Evolutionary conservation across 352 stramenopile genomes (phyloP), one percentile per base, ranked within the genome.

Genomic region (Pythium scleroteichum): DNA sequence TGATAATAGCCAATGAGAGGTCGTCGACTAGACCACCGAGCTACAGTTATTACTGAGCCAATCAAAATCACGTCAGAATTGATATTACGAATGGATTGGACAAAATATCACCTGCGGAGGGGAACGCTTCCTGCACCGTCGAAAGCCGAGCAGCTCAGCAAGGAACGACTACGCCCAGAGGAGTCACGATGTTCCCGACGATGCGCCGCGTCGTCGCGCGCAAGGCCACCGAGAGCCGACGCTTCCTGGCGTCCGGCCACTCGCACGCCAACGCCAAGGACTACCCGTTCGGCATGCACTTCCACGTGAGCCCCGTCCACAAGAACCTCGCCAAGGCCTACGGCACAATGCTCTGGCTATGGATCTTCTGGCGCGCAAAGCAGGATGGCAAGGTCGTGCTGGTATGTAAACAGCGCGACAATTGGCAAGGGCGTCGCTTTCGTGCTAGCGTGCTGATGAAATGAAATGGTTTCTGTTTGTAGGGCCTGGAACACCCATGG

Each of bases 301-400:
- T 94, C 70, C 87, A 96, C 62, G 87, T 96, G 57, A 89, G 77
- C 68, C 77, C 82, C 19, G 76, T 92, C 61, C 84, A 96, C 82
- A 95, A 94, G 75, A 90, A 93, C 71, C 68, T 94, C 48, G 87
- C 69, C 48, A 69, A 90, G 54, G 84, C 82, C n/a, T 93, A 96
- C 68, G 86, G 85, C 73, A 93, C 82, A 32, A 88, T 96, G 78
- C 80, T 92, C 40, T 96, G 88, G 88, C 79, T 96, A 53, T 96
- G 88, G 88, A 70, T 96, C 67, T 96, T 96, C 71, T 95, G 79
- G 64, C 82, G 88, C 44, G 83, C 85, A 74, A 96, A 96, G 75
- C 60, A 96, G 66, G 88, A 96, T 65, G 88, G 88, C 53, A 75
- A 75, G 50, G 82, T 75, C 47, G 44, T 96, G 20, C 59, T 96